phyloP scores from a whole-genome alignment of 768 basidiomycete species.

The Boletus subcaerulescens region DNA sequence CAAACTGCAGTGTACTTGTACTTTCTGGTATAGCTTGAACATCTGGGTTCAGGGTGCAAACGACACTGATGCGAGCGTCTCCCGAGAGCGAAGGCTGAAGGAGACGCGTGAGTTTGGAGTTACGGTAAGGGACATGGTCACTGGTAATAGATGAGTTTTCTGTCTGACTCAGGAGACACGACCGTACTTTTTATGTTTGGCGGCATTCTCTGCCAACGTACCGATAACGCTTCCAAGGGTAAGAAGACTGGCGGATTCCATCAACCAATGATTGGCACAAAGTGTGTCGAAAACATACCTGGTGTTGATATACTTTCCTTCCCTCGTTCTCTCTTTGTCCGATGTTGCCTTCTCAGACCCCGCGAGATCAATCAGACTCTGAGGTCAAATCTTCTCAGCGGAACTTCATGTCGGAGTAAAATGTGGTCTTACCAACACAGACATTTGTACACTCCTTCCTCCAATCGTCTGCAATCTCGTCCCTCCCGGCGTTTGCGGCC shows the following conservation, averaged over 20 bases:
- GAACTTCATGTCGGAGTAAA: not conserved
- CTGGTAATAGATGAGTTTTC: conserved; percentile 30
- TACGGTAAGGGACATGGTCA: conserved; percentile 92
- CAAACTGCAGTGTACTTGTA: conserved; percentile 86
- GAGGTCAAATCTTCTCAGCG: conserved; percentile 3
- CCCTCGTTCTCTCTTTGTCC: conserved; percentile 92
- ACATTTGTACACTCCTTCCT: conserved; percentile 75
- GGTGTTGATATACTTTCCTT: conserved; percentile 96
- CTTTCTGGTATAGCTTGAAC: conserved; percentile 75
- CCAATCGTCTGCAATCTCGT: conserved; percentile 73
- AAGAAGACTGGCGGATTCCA: conserved; percentile 55
- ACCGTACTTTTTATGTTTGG: conserved; percentile 65
- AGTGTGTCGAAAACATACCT: conserved; percentile 41
- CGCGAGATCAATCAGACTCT: conserved; percentile 94
- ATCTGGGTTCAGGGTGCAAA: conserved; percentile 94
- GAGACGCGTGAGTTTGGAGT: conserved; percentile 92
- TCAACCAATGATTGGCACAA: not conserved
- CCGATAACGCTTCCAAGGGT: conserved; percentile 92
- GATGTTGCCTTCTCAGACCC: conserved; percentile 96
- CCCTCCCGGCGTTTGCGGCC: conserved; percentile 54
- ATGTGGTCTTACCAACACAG: conserved; percentile 53
- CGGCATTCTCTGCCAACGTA: conserved; percentile 86
- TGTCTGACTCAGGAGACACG: not conserved
- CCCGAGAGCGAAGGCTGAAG: conserved; percentile 94
- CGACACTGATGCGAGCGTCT: conserved; percentile 92